Percentiles rank a stretch among this genome's conserved stretches.
Conservation (phyloP, 306 rosid genomes). For the Vicia villosa region DNA sequence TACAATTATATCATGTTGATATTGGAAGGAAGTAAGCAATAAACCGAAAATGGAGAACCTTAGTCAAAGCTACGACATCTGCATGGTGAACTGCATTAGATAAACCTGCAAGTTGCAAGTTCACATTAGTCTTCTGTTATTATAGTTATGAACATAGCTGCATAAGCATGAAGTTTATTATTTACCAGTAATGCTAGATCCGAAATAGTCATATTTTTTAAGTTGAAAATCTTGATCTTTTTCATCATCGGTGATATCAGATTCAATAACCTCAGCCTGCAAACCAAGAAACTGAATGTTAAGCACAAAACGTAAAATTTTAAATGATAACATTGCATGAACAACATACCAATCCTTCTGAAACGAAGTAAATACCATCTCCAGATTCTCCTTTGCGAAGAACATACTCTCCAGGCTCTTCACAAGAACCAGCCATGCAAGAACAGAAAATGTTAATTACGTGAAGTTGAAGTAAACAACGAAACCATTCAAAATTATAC, state of each 20-base stretch:
- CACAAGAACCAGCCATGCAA: slow-evolving; percentile 29
- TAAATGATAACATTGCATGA: neutral
- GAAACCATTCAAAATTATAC: too few relatives aligned
- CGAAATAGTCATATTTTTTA: slow-evolving; percentile 81
- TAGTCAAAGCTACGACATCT: slow-evolving; percentile 74
- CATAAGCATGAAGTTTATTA: slow-evolving; percentile 37
- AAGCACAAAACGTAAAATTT: slow-evolving; percentile 20
- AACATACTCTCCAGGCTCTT: slow-evolving; percentile 66
- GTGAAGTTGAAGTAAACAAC: slow-evolving; percentile 8
- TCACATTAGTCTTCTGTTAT: slow-evolving; percentile 21
- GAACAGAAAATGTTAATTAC: neutral
- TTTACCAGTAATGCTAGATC: slow-evolving; percentile 43
- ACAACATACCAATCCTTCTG: slow-evolving; percentile 85
- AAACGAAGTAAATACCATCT: slow-evolving; percentile 81
- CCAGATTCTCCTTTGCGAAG: slow-evolving; percentile 79
- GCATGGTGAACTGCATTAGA: slow-evolving; percentile 60
- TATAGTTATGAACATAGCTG: slow-evolving; percentile 14
- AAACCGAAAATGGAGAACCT: slow-evolving; percentile 48
- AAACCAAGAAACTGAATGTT: slow-evolving; percentile 38
- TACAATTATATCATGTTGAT: slow-evolving; percentile 19
- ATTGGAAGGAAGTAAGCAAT: slow-evolving; percentile 21
- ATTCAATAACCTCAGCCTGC: slow-evolving; percentile 78
- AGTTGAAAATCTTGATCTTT: slow-evolving; percentile 69
- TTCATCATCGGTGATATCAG: slow-evolving; percentile 55
- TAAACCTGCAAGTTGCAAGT: slow-evolving; percentile 55